Percentiles rank a stretch among this genome's conserved stretches.
Conservation (phyloP, 768 basidiomycete genomes). For the Lactarius trivialis region DNA sequence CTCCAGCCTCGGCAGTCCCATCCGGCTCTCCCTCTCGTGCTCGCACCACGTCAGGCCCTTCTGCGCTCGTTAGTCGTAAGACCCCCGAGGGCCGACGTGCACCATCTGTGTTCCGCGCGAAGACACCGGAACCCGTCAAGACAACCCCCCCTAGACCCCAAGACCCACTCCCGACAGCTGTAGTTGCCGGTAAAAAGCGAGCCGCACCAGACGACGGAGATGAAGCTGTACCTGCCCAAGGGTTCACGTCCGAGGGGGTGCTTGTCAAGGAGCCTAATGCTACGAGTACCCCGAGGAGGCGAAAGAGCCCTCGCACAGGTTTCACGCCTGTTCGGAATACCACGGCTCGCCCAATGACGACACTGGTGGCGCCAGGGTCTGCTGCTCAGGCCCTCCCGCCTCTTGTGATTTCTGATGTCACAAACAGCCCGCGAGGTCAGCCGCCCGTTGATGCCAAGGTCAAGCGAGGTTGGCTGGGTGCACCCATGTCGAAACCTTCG, state of each 20-base stretch:
- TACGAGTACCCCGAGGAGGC: slow-evolving; percentile 52
- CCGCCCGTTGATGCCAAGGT: slow-evolving; percentile 8
- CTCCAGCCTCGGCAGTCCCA: slow-evolving; percentile 9
- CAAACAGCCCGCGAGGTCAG: slow-evolving; percentile 47
- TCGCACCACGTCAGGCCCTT: slow-evolving; percentile 39
- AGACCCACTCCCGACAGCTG: slow-evolving; percentile 30
- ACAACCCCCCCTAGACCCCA: not conserved
- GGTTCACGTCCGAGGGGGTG: slow-evolving; percentile 49
- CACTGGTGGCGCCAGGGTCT: slow-evolving; percentile 34
- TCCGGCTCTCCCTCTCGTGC: slow-evolving; percentile 13
- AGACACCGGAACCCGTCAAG: slow-evolving; percentile 28
- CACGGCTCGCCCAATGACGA: slow-evolving; percentile 35
- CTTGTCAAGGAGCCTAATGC: slow-evolving; percentile 32
- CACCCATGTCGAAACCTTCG: slow-evolving; percentile 10
- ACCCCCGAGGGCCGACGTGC: slow-evolving; percentile 42
- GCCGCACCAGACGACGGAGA: slow-evolving; percentile 76
- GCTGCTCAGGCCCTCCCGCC: slow-evolving; percentile 40
- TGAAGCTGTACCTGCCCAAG: slow-evolving; percentile 53
- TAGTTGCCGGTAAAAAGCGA: slow-evolving; percentile 56
- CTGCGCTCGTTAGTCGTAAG: slow-evolving; percentile 40
- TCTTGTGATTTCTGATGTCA: slow-evolving; percentile 49
- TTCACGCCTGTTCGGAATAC: slow-evolving; percentile 67
- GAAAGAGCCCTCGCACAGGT: slow-evolving; percentile 55
- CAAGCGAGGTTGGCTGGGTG: slow-evolving; percentile 18
- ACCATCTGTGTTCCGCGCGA: slow-evolving; percentile 25